phyloP scores from a whole-genome alignment of 345 rosid genomes.

The Eucalyptus curtisii region DNA sequence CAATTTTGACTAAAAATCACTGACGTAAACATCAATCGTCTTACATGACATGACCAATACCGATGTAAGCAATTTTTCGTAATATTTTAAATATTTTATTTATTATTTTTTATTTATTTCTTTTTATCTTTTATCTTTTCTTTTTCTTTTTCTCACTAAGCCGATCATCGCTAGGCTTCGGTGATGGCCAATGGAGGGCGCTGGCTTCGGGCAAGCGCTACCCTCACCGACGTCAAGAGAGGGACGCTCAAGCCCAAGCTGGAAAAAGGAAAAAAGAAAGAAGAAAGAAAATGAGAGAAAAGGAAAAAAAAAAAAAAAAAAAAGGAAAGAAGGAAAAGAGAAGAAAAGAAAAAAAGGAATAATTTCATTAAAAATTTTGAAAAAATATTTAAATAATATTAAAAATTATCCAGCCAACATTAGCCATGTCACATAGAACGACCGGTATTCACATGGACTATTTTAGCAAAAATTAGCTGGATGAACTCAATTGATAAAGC shows the following conservation, averaged over 20 bases:
- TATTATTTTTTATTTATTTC: too few species aligned
- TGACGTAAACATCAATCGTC: rapidly evolving
- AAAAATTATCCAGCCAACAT: background rate
- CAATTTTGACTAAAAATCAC: too few species aligned
- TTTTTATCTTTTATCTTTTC: too few species aligned
- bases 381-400: rapidly evolving
- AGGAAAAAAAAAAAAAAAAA: background rate
- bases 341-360: too few species aligned
- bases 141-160: too few species aligned
- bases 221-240: rapidly evolving
- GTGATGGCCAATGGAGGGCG: too few species aligned
- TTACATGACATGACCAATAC: rapidly evolving
- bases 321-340: too few species aligned
- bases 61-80: too few species aligned
- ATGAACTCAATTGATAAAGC: rapidly evolving
- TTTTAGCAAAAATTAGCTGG: rapidly evolving
- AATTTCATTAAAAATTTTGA: too few species aligned
- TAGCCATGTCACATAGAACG: rapidly evolving
- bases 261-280: background rate
- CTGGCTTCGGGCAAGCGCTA: rapidly evolving
- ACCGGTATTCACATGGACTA: rapidly evolving
- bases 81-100: too few species aligned
- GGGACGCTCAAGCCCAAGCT: rapidly evolving
- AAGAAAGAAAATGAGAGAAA: too few species aligned
- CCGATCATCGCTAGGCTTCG: too few species aligned